phyloP scores from a whole-genome alignment of 2,329 filamentous ascomycete species.

The Aspergillus tanneri region DNA sequence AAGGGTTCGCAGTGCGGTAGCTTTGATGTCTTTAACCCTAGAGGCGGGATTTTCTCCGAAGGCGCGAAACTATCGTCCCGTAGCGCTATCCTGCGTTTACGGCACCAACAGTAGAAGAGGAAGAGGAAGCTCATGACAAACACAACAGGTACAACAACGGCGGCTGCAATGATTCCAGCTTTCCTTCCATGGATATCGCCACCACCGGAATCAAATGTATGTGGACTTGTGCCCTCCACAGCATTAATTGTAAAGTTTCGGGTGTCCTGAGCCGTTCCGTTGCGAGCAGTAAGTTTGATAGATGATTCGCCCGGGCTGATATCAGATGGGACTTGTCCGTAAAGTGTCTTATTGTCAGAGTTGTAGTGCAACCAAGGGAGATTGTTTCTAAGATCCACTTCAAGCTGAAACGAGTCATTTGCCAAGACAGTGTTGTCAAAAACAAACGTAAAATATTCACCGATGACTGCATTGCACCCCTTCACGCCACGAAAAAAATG shows the following conservation, averaged over 20 bases:
- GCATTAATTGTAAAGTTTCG: slow-evolving; percentile 47
- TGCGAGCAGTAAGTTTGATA: slow-evolving; percentile 46
- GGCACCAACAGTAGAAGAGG: slow-evolving; percentile 38
- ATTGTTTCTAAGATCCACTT: slow-evolving; percentile 43
- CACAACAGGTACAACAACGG: slow-evolving; percentile 37
- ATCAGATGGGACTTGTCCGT: slow-evolving; percentile 50
- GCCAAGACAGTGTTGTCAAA: slow-evolving; percentile 47
- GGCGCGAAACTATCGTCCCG: slow-evolving; percentile 24
- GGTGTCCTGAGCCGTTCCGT: slow-evolving; percentile 40
- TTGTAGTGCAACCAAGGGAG: slow-evolving; percentile 55
- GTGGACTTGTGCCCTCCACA: slow-evolving; percentile 22
- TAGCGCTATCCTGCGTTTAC: slow-evolving; percentile 27
- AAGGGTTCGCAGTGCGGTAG: slow-evolving; percentile 28
- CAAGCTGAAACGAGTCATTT: slow-evolving; percentile 42
- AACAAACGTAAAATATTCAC: slow-evolving; percentile 50
- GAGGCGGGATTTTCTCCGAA: slow-evolving; percentile 23
- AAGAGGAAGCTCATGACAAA: slow-evolving; percentile 29
- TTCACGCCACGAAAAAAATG: slow-evolving; percentile 48
- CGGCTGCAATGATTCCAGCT: slow-evolving; percentile 39
- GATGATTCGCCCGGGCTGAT: slow-evolving; percentile 40
- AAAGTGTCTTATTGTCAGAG: slow-evolving; percentile 43
- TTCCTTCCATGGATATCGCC: slow-evolving; percentile 27
- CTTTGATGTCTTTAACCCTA: slow-evolving; percentile 22
- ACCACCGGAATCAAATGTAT: slow-evolving; percentile 13
- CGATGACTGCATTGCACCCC: slow-evolving; percentile 50